Evolutionary conservation across 2,329 filamentous ascomycete species (phyloP).

Genomic region (Neonectria sp.): DNA sequence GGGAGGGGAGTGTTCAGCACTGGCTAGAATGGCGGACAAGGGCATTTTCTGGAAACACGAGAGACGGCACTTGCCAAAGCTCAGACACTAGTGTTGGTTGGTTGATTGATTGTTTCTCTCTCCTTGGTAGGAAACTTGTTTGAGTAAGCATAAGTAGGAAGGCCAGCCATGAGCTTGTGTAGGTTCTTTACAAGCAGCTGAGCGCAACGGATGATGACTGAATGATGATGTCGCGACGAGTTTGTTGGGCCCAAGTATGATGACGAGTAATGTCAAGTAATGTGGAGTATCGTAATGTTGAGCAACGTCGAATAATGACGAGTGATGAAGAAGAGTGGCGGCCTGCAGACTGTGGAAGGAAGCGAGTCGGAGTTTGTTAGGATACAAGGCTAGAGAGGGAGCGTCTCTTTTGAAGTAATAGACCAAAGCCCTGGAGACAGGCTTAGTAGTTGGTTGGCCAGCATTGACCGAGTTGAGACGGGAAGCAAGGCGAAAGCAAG

Average conservation of each 20-base stretch:
- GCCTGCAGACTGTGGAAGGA: not conserved
- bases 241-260: conserved; percentile 36
- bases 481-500: not conserved
- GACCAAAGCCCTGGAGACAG: conserved; percentile 1
- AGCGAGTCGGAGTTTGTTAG: not conserved
- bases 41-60: conserved; percentile 36
- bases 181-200: conserved; percentile 47
- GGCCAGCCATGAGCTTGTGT: conserved; percentile 41
- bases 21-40: conserved; percentile 46
- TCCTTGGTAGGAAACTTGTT: conserved; percentile 44
- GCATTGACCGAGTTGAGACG: conserved; percentile 18
- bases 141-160: conserved; percentile 44
- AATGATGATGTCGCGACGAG: conserved; percentile 50
- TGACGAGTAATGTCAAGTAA: conserved; percentile 17
- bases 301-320: not conserved
- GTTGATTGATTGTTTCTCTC: conserved; percentile 39
- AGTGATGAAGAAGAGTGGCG: not conserved
- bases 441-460: conserved; percentile 13
- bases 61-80: conserved; percentile 41
- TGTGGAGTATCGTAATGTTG: not conserved
- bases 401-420: conserved; percentile 12
- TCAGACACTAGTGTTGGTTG: conserved; percentile 35
- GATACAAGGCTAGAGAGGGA: not conserved
- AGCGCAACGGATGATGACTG: conserved; percentile 49
- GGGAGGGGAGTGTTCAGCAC: conserved; percentile 42